Base-by-base conservation (phyloP, 2,329 filamentous ascomycete genomes). In the Aspergillus candidus region DNA sequence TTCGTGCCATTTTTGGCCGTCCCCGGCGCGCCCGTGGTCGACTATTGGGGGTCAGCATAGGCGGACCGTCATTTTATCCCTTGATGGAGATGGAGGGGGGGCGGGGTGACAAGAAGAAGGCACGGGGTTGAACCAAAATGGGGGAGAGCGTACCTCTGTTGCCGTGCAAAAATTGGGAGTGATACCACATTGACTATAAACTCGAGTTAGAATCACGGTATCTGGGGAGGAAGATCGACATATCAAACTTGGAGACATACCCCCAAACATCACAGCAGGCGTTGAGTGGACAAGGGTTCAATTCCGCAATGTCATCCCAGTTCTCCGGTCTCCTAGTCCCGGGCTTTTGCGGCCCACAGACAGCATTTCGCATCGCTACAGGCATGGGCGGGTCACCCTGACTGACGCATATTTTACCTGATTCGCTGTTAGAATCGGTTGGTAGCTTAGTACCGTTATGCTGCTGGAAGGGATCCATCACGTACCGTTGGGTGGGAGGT, bases 251-350 rank as follows among this genome's bases (percentile, higher is more conserved):
- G 3, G 4, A 18, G 13, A 22, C 32, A 12, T 17, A 40, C 38
- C 18, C 73, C 60, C 68, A 72, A 33, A 63, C 57, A 41, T 69
- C 60, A 49, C 69, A 72, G 50, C 69, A 72, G 2, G 62, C 63
- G 15, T 70, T 70, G 3, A 70, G 53, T 4, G 63, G 65, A 46
- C 74, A 78, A 0, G 63, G 69, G 49, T 76, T 77, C 5, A 77
- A 54, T 7, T 57, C 51, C 0, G 59, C 49, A 3, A 74, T 11
- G 13, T 61, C 53, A 0, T 52, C 62, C n/a, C 61, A 65, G 11
- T 59, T 52, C 0, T 54, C 12, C 0, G 71, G 66, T 10, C 52
- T 37, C 8, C 51, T 38, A 0, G 71, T 73, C 1, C 70, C 69
- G 4, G 65, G 63, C 1, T 67, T 61, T 35, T 68, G 61, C 1